Base-by-base conservation (phyloP, 371 early-diverging fungal species). In the Mortierella sp. region DNA sequence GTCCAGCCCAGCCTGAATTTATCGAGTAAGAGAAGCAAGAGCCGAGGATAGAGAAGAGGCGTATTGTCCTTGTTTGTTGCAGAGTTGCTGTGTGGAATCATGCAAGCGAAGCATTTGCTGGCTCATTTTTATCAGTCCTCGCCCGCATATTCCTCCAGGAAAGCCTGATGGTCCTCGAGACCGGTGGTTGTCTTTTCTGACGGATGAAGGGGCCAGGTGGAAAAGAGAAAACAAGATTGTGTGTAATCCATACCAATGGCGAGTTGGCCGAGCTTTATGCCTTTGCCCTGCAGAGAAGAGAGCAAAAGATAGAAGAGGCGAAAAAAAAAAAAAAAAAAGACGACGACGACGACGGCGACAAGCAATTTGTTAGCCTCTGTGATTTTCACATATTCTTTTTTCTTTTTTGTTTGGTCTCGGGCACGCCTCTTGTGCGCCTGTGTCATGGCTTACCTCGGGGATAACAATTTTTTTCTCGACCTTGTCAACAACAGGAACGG, bases 401-500 rank as follows among this genome's bases (percentile, higher is more conserved):
- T n/a, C 5, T 57, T 46, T 47, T 46, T 64, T 46, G 21, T 57
- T 47, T 26, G 55, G 28, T 66, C 23, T 44, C 21, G 26, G 23
- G 21, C 21, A n/a, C n/a, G n/a, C n/a, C n/a, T n/a, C n/a, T n/a
- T n/a, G n/a, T n/a, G n/a, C n/a, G n/a, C n/a, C n/a, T n/a, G n/a
- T n/a, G n/a, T n/a, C n/a, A n/a, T n/a, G n/a, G n/a, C n/a, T n/a
- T 64, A 75, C 75, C 62, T 69, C 55, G 50, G 75, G 70, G 62
- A 75, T 69, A 45, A 62, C 75, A 52, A 75, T 23, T 50, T 64
- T 50, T 70, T 72, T 66, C 30, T 69, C 72, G 45, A 59, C 30
- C 67, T 72, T 79, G 59, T 69, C 70, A 26, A 43, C 28, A 18
- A 53, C 66, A 28, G 66, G 45, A 30, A 62, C 66, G 23, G 66